phyloP scores from a whole-genome alignment of 306 rosid species.

The Lathyrus sativus region DNA sequence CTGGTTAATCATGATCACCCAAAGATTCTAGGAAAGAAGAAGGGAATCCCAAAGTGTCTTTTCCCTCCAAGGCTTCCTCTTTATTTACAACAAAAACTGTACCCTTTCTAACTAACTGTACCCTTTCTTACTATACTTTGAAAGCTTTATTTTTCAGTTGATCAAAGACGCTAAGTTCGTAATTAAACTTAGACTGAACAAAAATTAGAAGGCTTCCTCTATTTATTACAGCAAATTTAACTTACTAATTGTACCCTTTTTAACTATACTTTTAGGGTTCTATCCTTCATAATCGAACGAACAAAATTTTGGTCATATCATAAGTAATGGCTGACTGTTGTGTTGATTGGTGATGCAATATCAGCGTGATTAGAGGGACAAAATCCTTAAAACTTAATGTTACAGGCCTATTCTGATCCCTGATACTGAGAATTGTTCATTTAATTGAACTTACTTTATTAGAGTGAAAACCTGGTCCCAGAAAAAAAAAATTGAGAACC shows the following conservation, averaged over 20 bases:
- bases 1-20: neutral
- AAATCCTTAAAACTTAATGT: neutral
- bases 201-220: too few species aligned
- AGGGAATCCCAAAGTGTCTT: neutral
- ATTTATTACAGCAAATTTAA: too few species aligned
- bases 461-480: too few species aligned
- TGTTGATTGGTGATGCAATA: neutral
- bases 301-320: too few species aligned
- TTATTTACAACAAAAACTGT: neutral
- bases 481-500: too few species aligned
- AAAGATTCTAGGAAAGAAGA: slow-evolving; percentile 15
- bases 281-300: too few species aligned
- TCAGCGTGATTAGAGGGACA: slow-evolving; percentile 7
- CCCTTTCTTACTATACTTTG: neutral
- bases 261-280: neutral
- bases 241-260: neutral
- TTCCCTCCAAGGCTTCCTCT: slow-evolving; percentile 1
- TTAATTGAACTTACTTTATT: too few species aligned
- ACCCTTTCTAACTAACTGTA: neutral
- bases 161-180: too few species aligned
- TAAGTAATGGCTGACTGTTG: neutral
- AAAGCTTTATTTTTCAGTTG: neutral
- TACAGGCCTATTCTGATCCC: too few species aligned
- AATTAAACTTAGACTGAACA: too few species aligned
- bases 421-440: too few species aligned